Evolutionary conservation across 2,329 filamentous ascomycete species (phyloP), one percentile per base, ranked within the genome.

Genomic region (Pestalotiopsis sp.): DNA sequence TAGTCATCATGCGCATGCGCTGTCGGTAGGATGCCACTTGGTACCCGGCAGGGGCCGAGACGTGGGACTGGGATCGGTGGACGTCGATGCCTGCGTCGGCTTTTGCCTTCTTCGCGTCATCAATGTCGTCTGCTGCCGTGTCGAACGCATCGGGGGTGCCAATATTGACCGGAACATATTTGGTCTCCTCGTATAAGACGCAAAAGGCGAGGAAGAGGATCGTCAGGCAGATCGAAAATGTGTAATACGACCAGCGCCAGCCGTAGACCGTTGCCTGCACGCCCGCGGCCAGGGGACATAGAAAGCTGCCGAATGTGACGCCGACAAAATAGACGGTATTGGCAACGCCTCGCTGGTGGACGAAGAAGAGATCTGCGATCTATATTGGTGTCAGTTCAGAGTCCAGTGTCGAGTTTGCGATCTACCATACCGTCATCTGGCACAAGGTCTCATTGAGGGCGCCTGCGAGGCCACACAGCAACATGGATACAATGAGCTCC

Each of bases 391-490:
- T 27, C 12, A 45, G 20, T 3, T 2, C 52, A 7, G 3, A 62
- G 14, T 5, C 9, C 4, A 31, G 12, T 39, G 2, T 41, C 20
- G 23, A 38, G 27, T 39, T 72, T 70, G 45, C 3, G 45, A n/a
- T n/a, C 6, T n/a, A 3, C 45, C 17, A 20, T 6, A 78, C 77
- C 0, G 79, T 83, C 71, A 83, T 82, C 59, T 82, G 79, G 0
- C 76, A 76, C 14, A 79, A 77, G 1, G 79, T 78, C 59, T 83
- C 80, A n/a, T 82, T 82, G 1, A 79, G 78, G 2, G 81, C 78
- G 4, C 79, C 80, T 1, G 79, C 78, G 17, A 83, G 66, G 0
- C 81, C 81, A 7, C 76, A 75, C 0, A 80, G 68, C 0, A 78
- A 20, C 27, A 74, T 73, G 3, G 72, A 75, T 2, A 73, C 4